Percentiles rank a stretch among this genome's conserved stretches.
phyloP scores from a whole-genome alignment of 805 yeast species.

The Yarrowia divulgata region DNA sequence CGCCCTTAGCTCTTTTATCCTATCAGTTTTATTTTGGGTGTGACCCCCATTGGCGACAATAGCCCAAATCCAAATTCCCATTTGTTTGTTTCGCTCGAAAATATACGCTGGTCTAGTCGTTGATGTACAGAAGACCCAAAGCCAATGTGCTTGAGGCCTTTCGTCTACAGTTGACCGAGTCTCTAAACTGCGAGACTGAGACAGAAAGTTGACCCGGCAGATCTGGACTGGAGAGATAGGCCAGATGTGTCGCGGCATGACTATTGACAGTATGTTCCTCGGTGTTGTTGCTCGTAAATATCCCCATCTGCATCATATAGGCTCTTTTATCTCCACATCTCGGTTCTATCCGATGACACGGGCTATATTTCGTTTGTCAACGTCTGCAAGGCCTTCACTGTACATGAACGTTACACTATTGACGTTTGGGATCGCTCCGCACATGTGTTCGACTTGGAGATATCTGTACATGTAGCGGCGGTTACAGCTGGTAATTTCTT shows the following conservation, averaged over 20 bases:
- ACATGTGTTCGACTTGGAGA: neutral
- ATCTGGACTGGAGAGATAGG: no score
- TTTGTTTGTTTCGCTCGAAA: neutral
- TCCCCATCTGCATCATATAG: neutral
- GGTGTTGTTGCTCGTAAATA: no score
- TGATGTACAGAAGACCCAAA: neutral
- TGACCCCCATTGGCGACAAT: neutral
- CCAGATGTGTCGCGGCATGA: no score
- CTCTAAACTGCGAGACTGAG: neutral
- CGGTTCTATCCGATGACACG: neutral
- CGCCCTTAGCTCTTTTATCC: neutral
- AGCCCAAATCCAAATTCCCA: neutral
- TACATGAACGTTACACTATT: neutral
- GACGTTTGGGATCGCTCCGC: neutral
- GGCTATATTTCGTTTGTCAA: neutral
- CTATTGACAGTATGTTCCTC: no score
- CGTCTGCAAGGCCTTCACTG: neutral
- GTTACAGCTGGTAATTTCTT: conserved; percentile 3
- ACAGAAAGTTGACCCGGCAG: conserved; percentile 8
- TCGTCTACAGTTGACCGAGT: conserved; percentile 4
- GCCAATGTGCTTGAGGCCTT: conserved; percentile 1
- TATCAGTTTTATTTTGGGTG: no score
- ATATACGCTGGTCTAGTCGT: no score
- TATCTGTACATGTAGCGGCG: no score
- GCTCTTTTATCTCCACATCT: conserved; percentile 1